phyloP scores from a whole-genome alignment of 768 basidiomycete species.

The Tylopilus sp. region DNA sequence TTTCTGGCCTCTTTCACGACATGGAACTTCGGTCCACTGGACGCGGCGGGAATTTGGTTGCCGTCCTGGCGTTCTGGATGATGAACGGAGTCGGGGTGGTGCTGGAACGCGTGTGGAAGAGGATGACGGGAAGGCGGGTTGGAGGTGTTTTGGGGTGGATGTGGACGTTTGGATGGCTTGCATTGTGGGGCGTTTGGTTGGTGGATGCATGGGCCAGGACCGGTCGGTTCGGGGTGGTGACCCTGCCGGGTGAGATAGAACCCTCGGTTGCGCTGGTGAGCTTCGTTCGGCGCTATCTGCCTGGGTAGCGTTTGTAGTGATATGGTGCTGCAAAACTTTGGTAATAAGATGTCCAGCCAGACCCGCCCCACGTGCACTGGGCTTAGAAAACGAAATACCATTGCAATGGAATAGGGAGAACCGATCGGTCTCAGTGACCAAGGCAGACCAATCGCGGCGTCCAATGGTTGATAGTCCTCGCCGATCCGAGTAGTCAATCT shows the following conservation, averaged over 20 bases:
- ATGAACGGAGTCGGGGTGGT: constrained; percentile 50
- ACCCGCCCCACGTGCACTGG: too few species aligned
- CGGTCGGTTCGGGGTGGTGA: constrained; percentile 5
- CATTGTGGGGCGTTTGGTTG: constrained; percentile 46
- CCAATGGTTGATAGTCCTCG: too few species aligned
- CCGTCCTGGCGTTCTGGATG: constrained; percentile 50
- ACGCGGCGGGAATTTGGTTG: constrained; percentile 40
- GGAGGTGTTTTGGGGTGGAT: constrained; percentile 45
- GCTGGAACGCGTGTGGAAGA: constrained; percentile 47
- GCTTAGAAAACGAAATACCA: too few species aligned
- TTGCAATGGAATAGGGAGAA: too few species aligned
- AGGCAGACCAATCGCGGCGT: too few species aligned
- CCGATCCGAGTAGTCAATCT: too few species aligned
- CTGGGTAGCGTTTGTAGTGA: too few species aligned
- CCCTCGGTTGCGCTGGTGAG: constrained; percentile 27
- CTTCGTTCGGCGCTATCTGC: too few species aligned
- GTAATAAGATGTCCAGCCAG: too few species aligned
- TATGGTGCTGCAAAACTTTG: too few species aligned
- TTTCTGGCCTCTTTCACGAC: constrained; percentile 59
- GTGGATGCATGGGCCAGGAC: constrained; percentile 37
- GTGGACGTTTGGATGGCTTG: constrained; percentile 52
- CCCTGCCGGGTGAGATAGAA: constrained; percentile 5
- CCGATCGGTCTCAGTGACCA: too few species aligned
- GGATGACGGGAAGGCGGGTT: constrained; percentile 40
- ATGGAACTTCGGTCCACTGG: constrained; percentile 34